These are phyloP conservation scores for Venturia aucupariae DNA, from an alignment of 2,329 filamentous ascomycete genomes.

Conservation along the genomic window DNA sequence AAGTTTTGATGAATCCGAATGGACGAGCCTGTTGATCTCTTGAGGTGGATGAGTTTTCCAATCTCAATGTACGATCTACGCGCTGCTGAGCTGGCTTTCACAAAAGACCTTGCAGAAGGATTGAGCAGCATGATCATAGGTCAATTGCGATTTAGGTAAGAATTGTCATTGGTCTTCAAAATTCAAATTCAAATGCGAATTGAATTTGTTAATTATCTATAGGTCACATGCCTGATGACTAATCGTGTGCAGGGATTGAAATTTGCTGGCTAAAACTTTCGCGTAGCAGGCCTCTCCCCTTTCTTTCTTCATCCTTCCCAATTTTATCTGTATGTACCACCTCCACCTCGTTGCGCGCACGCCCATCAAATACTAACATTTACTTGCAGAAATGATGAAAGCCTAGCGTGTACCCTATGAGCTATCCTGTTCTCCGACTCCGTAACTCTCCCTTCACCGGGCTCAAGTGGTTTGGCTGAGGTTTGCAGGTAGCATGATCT, in stretches of 20 bases:
- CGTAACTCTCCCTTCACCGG: constrained; percentile 76
- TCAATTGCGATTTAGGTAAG: not conserved
- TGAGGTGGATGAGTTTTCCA: not conserved
- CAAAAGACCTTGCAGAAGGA: constrained; percentile 1
- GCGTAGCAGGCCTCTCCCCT: not conserved
- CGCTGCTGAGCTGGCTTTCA: constrained; percentile 7
- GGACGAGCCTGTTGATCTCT: constrained; percentile 8
- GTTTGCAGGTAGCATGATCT: constrained; percentile 77
- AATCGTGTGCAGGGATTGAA: not conserved
- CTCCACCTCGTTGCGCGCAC: constrained; percentile 8
- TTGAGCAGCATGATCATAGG: constrained; percentile 6
- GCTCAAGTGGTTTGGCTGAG: constrained; percentile 72
- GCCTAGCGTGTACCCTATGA: constrained; percentile 94
- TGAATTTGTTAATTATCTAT: not conserved
- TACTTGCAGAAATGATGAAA: constrained; percentile 84
- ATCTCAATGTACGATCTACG: constrained; percentile 8
- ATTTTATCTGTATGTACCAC: constrained; percentile 9
- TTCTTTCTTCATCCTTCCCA: constrained; percentile 68
- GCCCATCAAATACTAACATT: constrained; percentile 16
- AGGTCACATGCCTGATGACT: not conserved
- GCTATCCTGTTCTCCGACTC: constrained; percentile 54
- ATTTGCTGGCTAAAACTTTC: not conserved
- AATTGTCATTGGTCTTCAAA: not conserved
- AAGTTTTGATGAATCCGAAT: constrained; percentile 18
- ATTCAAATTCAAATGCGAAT: not conserved